These are phyloP conservation scores for Fonsecaea monophora DNA, from an alignment of 2,329 filamentous ascomycete genomes.

Conservation along the genomic window DNA sequence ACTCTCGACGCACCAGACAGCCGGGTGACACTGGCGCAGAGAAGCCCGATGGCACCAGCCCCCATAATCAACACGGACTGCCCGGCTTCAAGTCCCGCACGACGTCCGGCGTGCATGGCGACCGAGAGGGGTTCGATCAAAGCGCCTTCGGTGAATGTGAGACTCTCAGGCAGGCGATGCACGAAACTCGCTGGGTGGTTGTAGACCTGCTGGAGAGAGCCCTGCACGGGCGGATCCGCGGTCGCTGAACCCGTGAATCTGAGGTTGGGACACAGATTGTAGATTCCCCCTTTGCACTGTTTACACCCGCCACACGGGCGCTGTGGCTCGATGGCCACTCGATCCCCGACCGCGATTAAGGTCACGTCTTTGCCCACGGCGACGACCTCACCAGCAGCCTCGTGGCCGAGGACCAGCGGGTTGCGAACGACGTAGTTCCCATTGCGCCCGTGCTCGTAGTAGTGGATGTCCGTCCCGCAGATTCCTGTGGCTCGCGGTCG, in stretches of 20 bases:
- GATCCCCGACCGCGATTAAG: conserved; percentile 68
- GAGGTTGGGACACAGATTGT: conserved; percentile 67
- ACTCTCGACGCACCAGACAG: conserved; percentile 61
- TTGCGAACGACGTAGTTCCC: conserved; percentile 81
- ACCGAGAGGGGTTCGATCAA: conserved; percentile 55
- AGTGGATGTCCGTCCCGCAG: conserved; percentile 77
- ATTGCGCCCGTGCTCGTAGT: conserved; percentile 85
- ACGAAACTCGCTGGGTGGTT: conserved; percentile 63
- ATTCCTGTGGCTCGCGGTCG: conserved; percentile 61
- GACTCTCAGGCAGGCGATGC: neutral
- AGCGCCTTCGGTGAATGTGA: conserved; percentile 55
- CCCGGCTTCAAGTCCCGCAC: conserved; percentile 60
- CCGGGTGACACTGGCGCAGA: conserved; percentile 64
- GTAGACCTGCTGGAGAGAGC: conserved; percentile 68
- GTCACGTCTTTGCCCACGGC: conserved; percentile 53
- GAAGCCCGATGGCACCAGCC: conserved; percentile 65
- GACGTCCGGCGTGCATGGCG: conserved; percentile 54
- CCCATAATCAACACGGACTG: conserved; percentile 64
- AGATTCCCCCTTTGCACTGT: conserved; percentile 61
- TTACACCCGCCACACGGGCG: conserved; percentile 71
- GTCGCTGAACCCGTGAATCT: conserved; percentile 66
- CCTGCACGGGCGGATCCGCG: conserved; percentile 66
- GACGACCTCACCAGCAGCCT: conserved; percentile 79
- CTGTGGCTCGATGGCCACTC: conserved; percentile 88
- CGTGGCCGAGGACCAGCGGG: conserved; percentile 79